Percentiles rank a stretch among this genome's conserved stretches.
These are phyloP conservation scores for Pholiota conissans DNA, from an alignment of 768 basidiomycete species.

Conservation along the genomic window DNA sequence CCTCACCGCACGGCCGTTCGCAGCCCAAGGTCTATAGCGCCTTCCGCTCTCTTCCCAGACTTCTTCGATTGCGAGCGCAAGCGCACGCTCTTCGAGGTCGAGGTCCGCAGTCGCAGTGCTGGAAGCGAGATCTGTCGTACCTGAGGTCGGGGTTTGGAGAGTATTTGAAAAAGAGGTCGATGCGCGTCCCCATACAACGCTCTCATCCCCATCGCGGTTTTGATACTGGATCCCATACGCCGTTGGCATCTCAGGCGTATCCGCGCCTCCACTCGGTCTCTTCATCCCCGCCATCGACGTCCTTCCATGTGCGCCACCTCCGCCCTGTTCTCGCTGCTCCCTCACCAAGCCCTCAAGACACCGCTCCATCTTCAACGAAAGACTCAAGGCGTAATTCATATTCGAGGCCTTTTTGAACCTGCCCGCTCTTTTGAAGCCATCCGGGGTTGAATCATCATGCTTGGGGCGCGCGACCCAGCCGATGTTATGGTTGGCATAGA, in stretches of 20 bases:
- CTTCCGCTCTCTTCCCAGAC: conserved; percentile 55
- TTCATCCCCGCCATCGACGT: neutral
- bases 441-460: conserved; percentile 49
- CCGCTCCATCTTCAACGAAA: conserved; percentile 60
- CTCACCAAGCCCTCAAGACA: conserved; percentile 47
- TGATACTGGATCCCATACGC: conserved; percentile 68
- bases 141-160: no score
- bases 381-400: conserved; percentile 83
- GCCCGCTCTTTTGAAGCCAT: conserved; percentile 70
- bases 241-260: conserved; percentile 10
- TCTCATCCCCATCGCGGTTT: conserved; percentile 62
- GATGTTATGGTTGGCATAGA: conserved; percentile 72
- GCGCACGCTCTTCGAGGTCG: conserved; percentile 68
- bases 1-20: conserved; percentile 67
- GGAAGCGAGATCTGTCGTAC: no score
- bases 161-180: no score
- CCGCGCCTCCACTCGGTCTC: neutral
- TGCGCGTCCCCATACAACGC: conserved; percentile 26
- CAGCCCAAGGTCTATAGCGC: conserved; percentile 66
- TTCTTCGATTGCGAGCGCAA: conserved; percentile 74
- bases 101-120: conserved; percentile 27
- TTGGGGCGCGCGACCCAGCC: conserved; percentile 81
- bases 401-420: conserved; percentile 95
- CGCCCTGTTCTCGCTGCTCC: conserved; percentile 20
- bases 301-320: neutral